Conservation (phyloP, 768 basidiomycete species). For the Trametes cubensis region DNA sequence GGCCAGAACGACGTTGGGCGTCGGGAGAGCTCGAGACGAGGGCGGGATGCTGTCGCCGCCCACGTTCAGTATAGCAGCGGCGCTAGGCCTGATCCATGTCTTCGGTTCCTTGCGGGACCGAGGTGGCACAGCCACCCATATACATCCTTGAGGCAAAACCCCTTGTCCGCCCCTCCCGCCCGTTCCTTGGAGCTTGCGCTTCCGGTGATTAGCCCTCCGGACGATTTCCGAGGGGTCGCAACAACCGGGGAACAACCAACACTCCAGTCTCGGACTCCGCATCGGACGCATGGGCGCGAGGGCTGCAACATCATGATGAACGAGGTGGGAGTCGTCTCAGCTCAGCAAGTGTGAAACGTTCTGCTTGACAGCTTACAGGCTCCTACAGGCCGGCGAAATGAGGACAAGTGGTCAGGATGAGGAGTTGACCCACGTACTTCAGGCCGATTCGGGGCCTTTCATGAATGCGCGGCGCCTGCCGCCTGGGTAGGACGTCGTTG, state of each 20-base stretch:
- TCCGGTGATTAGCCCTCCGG: constrained; percentile 3
- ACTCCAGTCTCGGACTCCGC: background rate
- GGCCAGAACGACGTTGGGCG: background rate
- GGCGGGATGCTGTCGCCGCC: background rate
- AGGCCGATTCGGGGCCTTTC: no score
- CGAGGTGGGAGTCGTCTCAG: background rate
- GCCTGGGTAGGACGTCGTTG: no score
- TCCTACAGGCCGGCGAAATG: no score
- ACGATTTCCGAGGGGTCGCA: background rate
- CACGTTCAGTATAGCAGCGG: background rate
- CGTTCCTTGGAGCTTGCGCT: constrained; percentile 3
- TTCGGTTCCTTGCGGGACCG: background rate
- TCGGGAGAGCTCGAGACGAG: background rate
- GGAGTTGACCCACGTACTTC: background rate
- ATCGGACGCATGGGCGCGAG: background rate
- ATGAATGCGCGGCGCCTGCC: no score
- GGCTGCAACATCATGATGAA: no score
- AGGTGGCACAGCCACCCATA: background rate
- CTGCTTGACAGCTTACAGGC: no score
- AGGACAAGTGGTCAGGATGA: background rate
- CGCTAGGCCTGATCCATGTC: background rate
- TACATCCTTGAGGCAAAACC: background rate
- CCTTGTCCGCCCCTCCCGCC: background rate
- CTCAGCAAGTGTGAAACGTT: background rate
- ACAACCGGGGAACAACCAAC: background rate